Conservation (phyloP, 257 asterid species). For the Paulownia fortunei region DNA sequence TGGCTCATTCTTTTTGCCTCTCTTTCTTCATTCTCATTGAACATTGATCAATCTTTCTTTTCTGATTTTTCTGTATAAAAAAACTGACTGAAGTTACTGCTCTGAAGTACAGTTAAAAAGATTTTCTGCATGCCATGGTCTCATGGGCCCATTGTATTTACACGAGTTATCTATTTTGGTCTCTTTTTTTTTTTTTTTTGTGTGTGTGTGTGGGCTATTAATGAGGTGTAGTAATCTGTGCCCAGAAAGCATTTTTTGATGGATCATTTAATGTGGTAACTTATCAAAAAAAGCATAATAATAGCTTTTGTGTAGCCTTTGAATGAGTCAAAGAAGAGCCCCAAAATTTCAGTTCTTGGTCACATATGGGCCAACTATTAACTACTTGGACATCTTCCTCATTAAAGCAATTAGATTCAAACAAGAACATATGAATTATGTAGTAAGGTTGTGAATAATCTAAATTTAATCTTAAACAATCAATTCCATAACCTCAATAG, state of each 20-base stretch:
- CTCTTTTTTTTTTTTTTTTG: not conserved
- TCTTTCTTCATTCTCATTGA: not conserved
- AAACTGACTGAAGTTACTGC: slow-evolving; percentile 39
- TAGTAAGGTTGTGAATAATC: too few relatives aligned
- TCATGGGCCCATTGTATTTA: slow-evolving; percentile 17
- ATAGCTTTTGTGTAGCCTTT: slow-evolving; percentile 19
- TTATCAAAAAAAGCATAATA: not conserved
- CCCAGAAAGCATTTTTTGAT: slow-evolving; percentile 23
- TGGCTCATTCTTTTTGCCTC: slow-evolving; percentile 43
- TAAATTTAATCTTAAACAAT: too few relatives aligned
- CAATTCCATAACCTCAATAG: not conserved
- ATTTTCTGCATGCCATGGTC: slow-evolving; percentile 33
- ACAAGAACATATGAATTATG: too few relatives aligned
- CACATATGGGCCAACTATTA: not conserved
- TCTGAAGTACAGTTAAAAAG: slow-evolving; percentile 39
- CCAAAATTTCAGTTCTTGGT: not conserved
- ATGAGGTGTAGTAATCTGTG: slow-evolving; percentile 17
- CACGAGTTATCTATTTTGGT: not conserved
- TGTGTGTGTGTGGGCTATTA: not conserved
- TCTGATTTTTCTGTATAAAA: slow-evolving; percentile 27
- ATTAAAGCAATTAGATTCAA: not conserved
- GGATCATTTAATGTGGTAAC: slow-evolving; percentile 18
- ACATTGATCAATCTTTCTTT: slow-evolving; percentile 38
- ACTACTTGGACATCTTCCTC: too few relatives aligned
- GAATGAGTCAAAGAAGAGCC: slow-evolving; percentile 38